phyloP scores from a whole-genome alignment of 176 grass and related monocot species.

The Typha latifolia region DNA sequence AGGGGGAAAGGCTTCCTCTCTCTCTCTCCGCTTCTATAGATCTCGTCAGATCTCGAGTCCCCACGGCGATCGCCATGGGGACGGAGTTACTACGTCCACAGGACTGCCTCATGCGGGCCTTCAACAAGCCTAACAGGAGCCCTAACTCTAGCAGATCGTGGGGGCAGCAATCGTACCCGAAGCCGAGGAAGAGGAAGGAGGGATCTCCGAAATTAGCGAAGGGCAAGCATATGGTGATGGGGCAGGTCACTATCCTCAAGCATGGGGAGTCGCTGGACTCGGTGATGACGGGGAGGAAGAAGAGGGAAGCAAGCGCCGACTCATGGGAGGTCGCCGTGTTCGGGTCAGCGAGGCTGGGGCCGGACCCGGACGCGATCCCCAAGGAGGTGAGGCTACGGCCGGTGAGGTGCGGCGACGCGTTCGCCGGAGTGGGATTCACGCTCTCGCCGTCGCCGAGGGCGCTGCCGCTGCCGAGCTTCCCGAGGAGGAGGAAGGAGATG shows the following conservation, averaged over 20 bases:
- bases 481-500: background rate
- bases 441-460: constrained; percentile 14
- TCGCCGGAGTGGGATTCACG: constrained; percentile 21
- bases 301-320: background rate
- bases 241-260: background rate
- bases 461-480: constrained; percentile 19
- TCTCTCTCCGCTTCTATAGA: background rate
- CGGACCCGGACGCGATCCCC: background rate
- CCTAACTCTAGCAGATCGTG: background rate
- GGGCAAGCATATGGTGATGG: background rate
- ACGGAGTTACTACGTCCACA: background rate
- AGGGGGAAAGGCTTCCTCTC: background rate
- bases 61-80: background rate
- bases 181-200: background rate
- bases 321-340: background rate
- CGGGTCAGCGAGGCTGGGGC: background rate
- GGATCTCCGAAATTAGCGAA: background rate
- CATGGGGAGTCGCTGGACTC: background rate
- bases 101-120: background rate
- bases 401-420: background rate
- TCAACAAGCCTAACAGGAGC: background rate
- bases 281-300: background rate
- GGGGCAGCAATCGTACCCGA: background rate
- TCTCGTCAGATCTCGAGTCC: background rate
- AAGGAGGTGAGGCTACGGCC: background rate